Percentiles rank a stretch among this genome's conserved stretches.
phyloP scores from a whole-genome alignment of 2,329 filamentous ascomycete species.

The Ceratocystis albifundus region DNA sequence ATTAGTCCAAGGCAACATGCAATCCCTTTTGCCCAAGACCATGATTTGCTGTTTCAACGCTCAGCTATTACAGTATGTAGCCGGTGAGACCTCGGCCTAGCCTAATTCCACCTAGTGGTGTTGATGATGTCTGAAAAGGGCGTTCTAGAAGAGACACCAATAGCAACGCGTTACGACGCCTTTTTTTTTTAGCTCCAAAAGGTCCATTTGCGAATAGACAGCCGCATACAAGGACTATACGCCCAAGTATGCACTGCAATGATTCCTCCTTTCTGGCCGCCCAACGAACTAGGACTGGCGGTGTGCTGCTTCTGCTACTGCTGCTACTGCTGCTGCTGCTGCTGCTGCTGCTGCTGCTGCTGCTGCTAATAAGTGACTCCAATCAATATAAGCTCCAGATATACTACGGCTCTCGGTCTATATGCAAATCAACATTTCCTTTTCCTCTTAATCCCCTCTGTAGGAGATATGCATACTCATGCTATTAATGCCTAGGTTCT shows the following conservation, averaged over 20 bases:
- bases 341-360: too few species aligned
- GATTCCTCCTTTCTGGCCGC: too few species aligned
- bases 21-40: neutral
- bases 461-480: neutral
- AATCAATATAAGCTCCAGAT: neutral
- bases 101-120: neutral
- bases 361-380: neutral
- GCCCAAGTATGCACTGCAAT: neutral
- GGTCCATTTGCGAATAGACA: too few species aligned
- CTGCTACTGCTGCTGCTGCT: too few species aligned
- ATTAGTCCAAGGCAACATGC: neutral
- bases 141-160: neutral
- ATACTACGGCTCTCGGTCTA: neutral
- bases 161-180: too few species aligned
- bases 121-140: neutral
- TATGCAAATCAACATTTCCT: neutral
- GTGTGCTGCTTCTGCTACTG: too few species aligned
- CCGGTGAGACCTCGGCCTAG: neutral
- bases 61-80: neutral
- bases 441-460: too few species aligned
- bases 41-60: neutral
- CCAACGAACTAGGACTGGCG: neutral
- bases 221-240: too few species aligned
- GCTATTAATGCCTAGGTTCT: too few species aligned
- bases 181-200: too few species aligned